Base-by-base conservation (phyloP, 345 rosid genomes). In the Boechera retrofracta region DNA sequence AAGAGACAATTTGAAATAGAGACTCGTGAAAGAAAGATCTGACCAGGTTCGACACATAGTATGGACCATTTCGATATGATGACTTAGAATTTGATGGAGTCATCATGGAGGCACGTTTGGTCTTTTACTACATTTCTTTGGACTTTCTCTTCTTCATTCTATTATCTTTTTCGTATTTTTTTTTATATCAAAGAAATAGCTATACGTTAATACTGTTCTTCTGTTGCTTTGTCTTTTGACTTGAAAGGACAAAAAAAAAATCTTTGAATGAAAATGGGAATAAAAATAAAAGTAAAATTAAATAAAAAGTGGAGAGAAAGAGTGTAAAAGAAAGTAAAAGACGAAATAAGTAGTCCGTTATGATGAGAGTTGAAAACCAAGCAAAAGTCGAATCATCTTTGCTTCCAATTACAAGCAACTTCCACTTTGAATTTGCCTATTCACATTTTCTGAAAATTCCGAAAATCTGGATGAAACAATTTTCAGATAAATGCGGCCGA, bases 341-440 rank as follows among this genome's bases (percentile, higher is more conserved):
- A 79, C 64, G 78, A 68, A 79, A 79, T 79, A 68, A 79, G 78
- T 73, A 73, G 71, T 67, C 66, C 21, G 71, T 62, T 73, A 79
- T 79, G 78, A 79, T 79, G 71, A 79, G 71, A 63, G 82, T 79
- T 79, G 82, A 79, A 79, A 79, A 79, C 82, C 70, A 79, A 69
- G 75, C 82, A 73, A 79, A 79, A 79, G 82, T 56, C 52, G 65
- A 79, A 67, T 73, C 70, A 73, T 58, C 29, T 67, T 73, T 78
- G 82, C 82, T 79, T 79, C 78, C 21, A 70, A 67, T 35, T 73
- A 67, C 82, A 73, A 79, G 74, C 74, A 79, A 73, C 78, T 48
- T 61, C 74, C 82, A 72, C 73, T 72, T 58, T 71, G 12, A 73
- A 67, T 59, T 79, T 32, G 28, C 12, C 42, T 58, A 29, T 51